A percentile compares a stretch with the other conserved stretches of the same genome.
Evolutionary conservation across 192 early-diverging fungal genomes (phyloP).

Genomic region (Umbelopsis ramanniana): DNA sequence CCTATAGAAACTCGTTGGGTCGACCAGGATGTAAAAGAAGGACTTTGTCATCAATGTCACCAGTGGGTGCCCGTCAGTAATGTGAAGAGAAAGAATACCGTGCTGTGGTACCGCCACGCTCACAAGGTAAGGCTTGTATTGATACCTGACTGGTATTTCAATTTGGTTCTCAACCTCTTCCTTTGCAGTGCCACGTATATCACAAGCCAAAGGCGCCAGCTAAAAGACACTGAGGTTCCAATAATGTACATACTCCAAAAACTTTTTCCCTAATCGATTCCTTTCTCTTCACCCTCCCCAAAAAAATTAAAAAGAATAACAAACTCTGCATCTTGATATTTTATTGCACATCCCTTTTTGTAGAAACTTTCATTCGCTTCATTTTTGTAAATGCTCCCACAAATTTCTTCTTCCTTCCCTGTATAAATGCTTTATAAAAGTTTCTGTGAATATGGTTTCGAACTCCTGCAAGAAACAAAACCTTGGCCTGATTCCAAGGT

Average conservation of each 20-base stretch:
- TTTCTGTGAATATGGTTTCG: neutral
- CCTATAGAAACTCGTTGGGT: constrained; percentile 75
- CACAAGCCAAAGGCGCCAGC: constrained; percentile 65
- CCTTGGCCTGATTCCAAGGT: too few species aligned
- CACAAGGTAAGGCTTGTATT: constrained; percentile 56
- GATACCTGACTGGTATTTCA: too few species aligned
- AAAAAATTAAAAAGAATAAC: neutral
- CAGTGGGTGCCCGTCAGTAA: constrained; percentile 83
- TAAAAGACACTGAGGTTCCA: neutral
- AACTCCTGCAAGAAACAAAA: too few species aligned
- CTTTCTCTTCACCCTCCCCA: neutral
- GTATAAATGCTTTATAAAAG: constrained; percentile 2
- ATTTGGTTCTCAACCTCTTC: neutral
- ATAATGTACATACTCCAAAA: neutral
- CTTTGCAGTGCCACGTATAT: constrained; percentile 68
- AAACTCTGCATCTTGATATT: neutral
- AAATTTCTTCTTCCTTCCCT: neutral
- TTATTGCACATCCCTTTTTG: neutral
- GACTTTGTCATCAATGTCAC: constrained; percentile 82
- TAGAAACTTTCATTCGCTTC: neutral
- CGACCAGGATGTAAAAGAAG: constrained; percentile 73
- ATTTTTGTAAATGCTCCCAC: constrained; percentile 1
- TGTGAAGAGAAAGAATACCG: constrained; percentile 74
- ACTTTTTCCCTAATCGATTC: too few species aligned
- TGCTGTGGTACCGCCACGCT: constrained; percentile 87